A percentile compares a stretch with the other conserved stretches of the same genome.
phyloP scores from a whole-genome alignment of 2,329 filamentous ascomycete species.

The Penicillium vulpinum region DNA sequence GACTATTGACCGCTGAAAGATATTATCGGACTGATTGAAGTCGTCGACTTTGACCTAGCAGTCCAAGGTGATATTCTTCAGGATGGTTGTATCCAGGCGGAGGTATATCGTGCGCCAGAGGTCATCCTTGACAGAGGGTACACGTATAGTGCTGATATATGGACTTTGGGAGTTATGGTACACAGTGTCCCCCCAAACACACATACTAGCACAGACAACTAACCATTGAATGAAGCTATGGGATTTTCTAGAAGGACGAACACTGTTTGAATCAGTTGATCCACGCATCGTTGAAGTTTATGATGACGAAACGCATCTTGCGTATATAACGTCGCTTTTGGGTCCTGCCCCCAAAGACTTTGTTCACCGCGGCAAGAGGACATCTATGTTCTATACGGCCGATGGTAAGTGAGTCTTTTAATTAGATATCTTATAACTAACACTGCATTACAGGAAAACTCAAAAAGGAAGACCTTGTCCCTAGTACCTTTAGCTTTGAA shows the following conservation, averaged over 20 bases:
- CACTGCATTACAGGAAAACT: constrained; percentile 7
- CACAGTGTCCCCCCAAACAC: background rate
- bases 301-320: constrained; percentile 30
- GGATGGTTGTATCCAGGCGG: constrained; percentile 48
- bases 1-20: constrained; percentile 28
- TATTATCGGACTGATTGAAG: constrained; percentile 26
- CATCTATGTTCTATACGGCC: constrained; percentile 15
- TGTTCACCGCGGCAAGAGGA: constrained; percentile 26
- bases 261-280: constrained; percentile 29
- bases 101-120: constrained; percentile 39
- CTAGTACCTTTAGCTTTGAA: constrained; percentile 17
- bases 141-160: constrained; percentile 41
- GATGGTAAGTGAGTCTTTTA: constrained; percentile 5
- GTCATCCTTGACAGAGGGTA: constrained; percentile 37
- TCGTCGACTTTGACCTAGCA: constrained; percentile 38
- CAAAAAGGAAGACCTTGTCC: constrained; percentile 8
- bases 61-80: constrained; percentile 34
- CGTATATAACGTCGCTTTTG: constrained; percentile 34
- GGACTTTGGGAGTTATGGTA: constrained; percentile 41
- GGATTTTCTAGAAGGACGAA: constrained; percentile 34
- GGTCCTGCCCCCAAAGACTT: constrained; percentile 31
- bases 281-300: constrained; percentile 26
- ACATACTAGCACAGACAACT: constrained; percentile 1
- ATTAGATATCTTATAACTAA: background rate
- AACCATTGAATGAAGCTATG: constrained; percentile 23